Evolutionary conservation across 352 stramenopile species (phyloP).

Genomic region (Phytophthora melonis): DNA sequence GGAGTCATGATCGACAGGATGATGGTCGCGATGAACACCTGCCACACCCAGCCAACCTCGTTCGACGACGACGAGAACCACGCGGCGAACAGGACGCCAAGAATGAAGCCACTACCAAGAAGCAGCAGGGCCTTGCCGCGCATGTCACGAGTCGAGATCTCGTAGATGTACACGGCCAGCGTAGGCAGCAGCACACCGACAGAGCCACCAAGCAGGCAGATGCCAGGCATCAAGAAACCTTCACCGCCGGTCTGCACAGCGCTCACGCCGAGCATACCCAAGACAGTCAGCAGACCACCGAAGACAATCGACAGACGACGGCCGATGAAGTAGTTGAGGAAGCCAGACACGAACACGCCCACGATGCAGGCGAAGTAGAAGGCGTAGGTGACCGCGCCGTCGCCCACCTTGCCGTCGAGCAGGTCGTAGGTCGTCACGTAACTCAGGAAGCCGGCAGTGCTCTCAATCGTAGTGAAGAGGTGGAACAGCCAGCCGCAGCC

Average conservation of each 20-base stretch:
- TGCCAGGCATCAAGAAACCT: constrained; percentile 68
- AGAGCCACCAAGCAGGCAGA: constrained; percentile 64
- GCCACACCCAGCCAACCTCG: constrained; percentile 86
- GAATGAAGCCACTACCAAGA: constrained; percentile 74
- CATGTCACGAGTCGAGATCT: constrained; percentile 88
- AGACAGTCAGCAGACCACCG: constrained; percentile 68
- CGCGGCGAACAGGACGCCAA: constrained; percentile 65
- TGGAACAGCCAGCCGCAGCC: constrained; percentile 86
- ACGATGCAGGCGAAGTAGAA: constrained; percentile 69
- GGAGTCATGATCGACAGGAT: constrained; percentile 85
- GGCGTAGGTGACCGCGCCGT: constrained; percentile 74
- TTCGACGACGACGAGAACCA: constrained; percentile 80
- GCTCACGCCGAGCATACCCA: constrained; percentile 79
- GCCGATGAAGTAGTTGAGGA: constrained; percentile 78
- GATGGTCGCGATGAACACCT: constrained; percentile 83
- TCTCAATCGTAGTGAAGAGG: constrained; percentile 78
- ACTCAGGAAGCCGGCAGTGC: constrained; percentile 77
- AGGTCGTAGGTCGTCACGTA: constrained; percentile 85
- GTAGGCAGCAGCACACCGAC: constrained; percentile 79
- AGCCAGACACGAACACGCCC: constrained; percentile 59
- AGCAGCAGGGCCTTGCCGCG: constrained; percentile 82
- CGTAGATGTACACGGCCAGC: constrained; percentile 87
- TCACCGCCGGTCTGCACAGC: constrained; percentile 60
- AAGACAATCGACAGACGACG: constrained; percentile 80
- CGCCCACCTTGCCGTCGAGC: constrained; percentile 62